Conservation (phyloP, 371 early-diverging fungal genomes). For the Mucor irregularis region DNA sequence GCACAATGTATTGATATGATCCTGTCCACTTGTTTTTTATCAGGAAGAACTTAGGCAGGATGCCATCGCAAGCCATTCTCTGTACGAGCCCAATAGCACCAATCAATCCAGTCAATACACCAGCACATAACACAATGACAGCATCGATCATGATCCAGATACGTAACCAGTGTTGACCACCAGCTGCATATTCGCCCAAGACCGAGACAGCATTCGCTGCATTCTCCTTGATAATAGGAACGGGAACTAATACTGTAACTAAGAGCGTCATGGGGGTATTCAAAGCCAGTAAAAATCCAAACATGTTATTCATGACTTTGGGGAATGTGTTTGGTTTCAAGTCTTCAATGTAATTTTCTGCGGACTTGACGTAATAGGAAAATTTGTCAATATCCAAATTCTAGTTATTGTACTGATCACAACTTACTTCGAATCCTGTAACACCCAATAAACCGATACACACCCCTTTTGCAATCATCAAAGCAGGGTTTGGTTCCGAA, state of each 20-base stretch:
- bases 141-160: conserved; percentile 56
- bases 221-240: conserved; percentile 39
- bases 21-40: conserved; percentile 44
- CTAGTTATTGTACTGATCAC: no score
- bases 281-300: conserved; percentile 38
- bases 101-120: conserved; percentile 60
- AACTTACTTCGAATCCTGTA: conserved; percentile 58
- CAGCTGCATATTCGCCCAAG: conserved; percentile 44
- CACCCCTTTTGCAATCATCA: conserved; percentile 51
- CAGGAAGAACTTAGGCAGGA: conserved; percentile 51
- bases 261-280: conserved; percentile 53
- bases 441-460: conserved; percentile 62
- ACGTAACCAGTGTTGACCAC: conserved; percentile 43
- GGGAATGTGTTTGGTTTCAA: conserved; percentile 55
- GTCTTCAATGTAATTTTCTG: conserved; percentile 58
- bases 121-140: conserved; percentile 61
- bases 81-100: conserved; percentile 54
- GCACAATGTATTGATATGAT: conserved; percentile 51
- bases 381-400: no score
- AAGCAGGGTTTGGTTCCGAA: conserved; percentile 25
- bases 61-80: conserved; percentile 53
- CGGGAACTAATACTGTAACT: conserved; percentile 44
- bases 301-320: conserved; percentile 61
- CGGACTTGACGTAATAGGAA: no score
- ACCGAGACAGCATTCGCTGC: conserved; percentile 45